These are phyloP conservation scores for Phytophthora lateralis DNA, from an alignment of 352 stramenopile species.

Conservation along the genomic window DNA sequence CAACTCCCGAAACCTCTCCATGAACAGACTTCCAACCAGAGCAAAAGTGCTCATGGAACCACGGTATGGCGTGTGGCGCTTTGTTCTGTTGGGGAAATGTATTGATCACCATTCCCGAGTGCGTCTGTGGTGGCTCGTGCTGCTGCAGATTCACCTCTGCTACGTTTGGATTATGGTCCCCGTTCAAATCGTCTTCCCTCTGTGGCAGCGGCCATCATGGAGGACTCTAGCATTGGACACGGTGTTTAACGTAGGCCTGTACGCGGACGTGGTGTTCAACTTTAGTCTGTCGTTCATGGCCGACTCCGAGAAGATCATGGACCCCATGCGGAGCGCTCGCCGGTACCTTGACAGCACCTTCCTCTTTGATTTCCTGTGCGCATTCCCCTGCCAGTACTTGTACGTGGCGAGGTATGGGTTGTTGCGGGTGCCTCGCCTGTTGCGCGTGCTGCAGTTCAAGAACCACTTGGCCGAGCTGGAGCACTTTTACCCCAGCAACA, in stretches of 20 bases:
- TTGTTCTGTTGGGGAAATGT: conserved; percentile 18
- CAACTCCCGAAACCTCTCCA: conserved; percentile 2
- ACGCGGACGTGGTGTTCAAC: conserved; percentile 55
- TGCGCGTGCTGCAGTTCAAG: conserved; percentile 35
- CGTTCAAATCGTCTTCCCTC: conserved; percentile 56
- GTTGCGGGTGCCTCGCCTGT: conserved; percentile 41
- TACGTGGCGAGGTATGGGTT: conserved; percentile 26
- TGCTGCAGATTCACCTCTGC: conserved; percentile 37
- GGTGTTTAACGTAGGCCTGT: conserved; percentile 39
- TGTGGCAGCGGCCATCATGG: conserved; percentile 42
- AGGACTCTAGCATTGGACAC: conserved; percentile 35
- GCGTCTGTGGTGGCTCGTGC: conserved; percentile 56
- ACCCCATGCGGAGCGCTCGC: conserved; percentile 39
- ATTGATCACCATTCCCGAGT: conserved; percentile 57
- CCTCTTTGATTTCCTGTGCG: conserved; percentile 45
- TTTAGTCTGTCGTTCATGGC: conserved; percentile 56
- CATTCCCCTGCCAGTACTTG: conserved; percentile 46
- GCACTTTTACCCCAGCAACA: conserved; percentile 49
- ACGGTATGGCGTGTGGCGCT: conserved; percentile 7
- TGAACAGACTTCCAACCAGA: not conserved
- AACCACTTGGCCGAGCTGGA: conserved; percentile 44
- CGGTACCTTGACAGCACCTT: conserved; percentile 47
- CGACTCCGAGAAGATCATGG: conserved; percentile 60
- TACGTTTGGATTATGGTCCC: conserved; percentile 62
- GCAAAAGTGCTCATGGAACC: conserved; percentile 6